Evolutionary conservation across 257 asterid species (phyloP), one percentile per base, ranked within the genome.

Genomic region (Capsicum rhomboideum): DNA sequence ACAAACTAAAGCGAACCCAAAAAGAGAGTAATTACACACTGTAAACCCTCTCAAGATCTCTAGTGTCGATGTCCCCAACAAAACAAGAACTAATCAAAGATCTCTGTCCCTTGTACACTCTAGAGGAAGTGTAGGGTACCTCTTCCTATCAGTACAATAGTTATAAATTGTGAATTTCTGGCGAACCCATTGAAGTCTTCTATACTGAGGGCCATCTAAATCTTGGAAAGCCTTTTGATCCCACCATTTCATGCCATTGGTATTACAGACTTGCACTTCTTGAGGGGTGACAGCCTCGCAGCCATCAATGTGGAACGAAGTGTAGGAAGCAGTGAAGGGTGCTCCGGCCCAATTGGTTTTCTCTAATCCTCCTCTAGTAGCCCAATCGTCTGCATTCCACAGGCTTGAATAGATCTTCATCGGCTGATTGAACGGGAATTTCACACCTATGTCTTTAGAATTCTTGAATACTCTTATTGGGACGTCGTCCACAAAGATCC

Each of bases 381-480:
- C 91, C 89, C 91, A 88, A 31, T 88, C 91, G 11, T 88, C 91
- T 5, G 88, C 91, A 18, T 85, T 83, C 91, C 91, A 88, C 1
- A 86, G 86, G 85, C 91, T 88, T 0, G 89, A 86, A 44, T 86
- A 88, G 0, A 88, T 86, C 88, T 82, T 88, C 91, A 88, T 88
- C 31, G 89, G 91, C 6, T 86, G 91, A 46, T 88, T 72, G 77
- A 88, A 88, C 2, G 89, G 91, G 17, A 79, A 88, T 79, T 69
- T 85, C 17, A 88, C 83, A 28, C 89, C 88, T 53, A 86, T 59
- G 69, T 88, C 88, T 56, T 85, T 87, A 6, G 85, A 72, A 55
- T 88, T 88, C 55, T 88, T 88, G 83, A 88, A 88, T 9, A 85
- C 78, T 21, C 91, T 81, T 8, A 88, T 86, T 16, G 89, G 89